phyloP scores from a whole-genome alignment of 495 filamentous ascomycete species.

The Haplographium delicatum region DNA sequence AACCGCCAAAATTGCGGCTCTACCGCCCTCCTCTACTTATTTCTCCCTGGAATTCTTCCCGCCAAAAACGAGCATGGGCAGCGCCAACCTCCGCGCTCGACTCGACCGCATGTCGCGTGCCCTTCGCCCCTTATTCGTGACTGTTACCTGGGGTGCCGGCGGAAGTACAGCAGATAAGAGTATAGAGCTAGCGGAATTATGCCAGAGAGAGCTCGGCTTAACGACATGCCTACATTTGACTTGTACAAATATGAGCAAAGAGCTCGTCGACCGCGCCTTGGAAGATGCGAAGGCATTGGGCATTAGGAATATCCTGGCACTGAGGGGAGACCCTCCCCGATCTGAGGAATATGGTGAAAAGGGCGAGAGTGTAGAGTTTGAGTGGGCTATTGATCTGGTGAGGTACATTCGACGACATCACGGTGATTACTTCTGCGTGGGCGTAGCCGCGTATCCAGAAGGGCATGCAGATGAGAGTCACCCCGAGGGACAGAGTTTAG shows the following conservation, averaged over 20 bases:
- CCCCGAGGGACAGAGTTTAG: slow-evolving; percentile 68
- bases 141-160: slow-evolving; percentile 96
- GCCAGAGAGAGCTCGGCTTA: slow-evolving; percentile 82
- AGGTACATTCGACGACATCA: slow-evolving; percentile 78
- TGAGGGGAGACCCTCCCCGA: slow-evolving; percentile 89
- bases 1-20: slow-evolving; percentile 90
- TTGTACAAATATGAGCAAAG: slow-evolving; percentile 94
- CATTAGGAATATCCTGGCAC: slow-evolving; percentile 87
- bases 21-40: slow-evolving; percentile 76
- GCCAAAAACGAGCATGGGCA: slow-evolving; percentile 91
- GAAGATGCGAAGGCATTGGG: slow-evolving; percentile 91
- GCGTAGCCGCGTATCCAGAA: slow-evolving; percentile 91
- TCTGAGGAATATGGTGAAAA: slow-evolving; percentile 75
- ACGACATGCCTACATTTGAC: slow-evolving; percentile 96
- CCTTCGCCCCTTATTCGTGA: slow-evolving; percentile 88
- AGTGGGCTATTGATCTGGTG: slow-evolving; percentile 86
- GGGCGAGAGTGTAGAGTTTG: slow-evolving; percentile 67
- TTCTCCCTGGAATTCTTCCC: slow-evolving; percentile 99
- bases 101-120: slow-evolving; percentile 92
- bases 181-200: slow-evolving; percentile 91
- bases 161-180: slow-evolving; percentile 86
- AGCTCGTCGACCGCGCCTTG: slow-evolving; percentile 79
- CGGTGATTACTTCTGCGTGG: slow-evolving; percentile 95
- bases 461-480: slow-evolving; percentile 90
- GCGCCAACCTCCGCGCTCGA: slow-evolving; percentile 85